phyloP scores from a whole-genome alignment of 371 early-diverging fungal genomes.

The Circinella umbellata region DNA sequence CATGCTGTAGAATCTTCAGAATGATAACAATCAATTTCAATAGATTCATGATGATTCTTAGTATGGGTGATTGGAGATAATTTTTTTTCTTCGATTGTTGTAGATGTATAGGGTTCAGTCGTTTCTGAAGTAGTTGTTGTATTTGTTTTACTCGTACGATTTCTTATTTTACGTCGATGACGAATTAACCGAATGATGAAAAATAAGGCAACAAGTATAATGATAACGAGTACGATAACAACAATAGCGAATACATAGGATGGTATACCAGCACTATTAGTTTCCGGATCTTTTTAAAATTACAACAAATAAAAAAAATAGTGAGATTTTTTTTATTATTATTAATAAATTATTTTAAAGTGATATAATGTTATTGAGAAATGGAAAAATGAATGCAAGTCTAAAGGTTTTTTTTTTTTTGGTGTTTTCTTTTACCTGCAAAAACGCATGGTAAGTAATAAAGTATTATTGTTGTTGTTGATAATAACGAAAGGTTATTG shows the following conservation, averaged over 20 bases:
- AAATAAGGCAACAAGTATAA: conserved; percentile 6
- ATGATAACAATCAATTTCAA: neutral
- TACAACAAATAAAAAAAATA: too few relatives aligned
- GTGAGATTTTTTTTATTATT: too few relatives aligned
- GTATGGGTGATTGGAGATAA: neutral
- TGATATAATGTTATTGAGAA: too few relatives aligned
- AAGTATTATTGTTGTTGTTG: too few relatives aligned
- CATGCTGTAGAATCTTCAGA: neutral
- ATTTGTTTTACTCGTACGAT: neutral
- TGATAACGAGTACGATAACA: conserved; percentile 15
- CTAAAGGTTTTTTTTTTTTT: neutral
- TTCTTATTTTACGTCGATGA: neutral
- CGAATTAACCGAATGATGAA: neutral
- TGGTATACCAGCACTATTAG: neutral
- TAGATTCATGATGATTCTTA: neutral
- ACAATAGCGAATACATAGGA: conserved; percentile 29
- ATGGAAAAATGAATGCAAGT: neutral
- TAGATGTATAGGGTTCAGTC: neutral
- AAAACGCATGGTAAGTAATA: neutral
- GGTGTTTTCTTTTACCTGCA: neutral
- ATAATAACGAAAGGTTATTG: neutral
- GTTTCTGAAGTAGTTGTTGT: neutral
- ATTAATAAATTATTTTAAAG: too few relatives aligned
- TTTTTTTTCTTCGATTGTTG: neutral
- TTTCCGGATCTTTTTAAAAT: neutral